A percentile compares a stretch with the other conserved stretches of the same genome.
Conservation (phyloP, 352 stramenopile genomes). For the Globisporangium yorkense region DNA sequence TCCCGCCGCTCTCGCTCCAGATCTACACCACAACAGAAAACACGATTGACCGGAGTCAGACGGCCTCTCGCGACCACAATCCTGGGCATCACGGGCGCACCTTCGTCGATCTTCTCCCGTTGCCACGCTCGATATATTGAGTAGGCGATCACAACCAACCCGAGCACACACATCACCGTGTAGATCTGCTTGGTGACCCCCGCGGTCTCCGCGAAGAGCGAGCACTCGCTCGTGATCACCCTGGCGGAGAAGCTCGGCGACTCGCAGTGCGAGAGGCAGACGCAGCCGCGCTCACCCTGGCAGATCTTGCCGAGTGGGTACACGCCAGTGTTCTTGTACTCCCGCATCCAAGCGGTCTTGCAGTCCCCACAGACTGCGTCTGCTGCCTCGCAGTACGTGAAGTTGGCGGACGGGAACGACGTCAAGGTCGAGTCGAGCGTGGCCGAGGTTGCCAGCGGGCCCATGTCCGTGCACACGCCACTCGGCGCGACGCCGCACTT, state of each 20-base stretch:
- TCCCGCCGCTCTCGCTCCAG: background rate
- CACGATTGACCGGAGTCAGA: background rate
- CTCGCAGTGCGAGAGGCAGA: constrained; percentile 17
- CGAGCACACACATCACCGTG: constrained; percentile 2
- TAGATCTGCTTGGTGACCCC: constrained; percentile 4
- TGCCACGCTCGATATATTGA: constrained; percentile 9
- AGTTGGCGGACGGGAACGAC: constrained; percentile 24
- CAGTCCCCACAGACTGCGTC: constrained; percentile 21
- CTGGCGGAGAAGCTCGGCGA: constrained; percentile 6
- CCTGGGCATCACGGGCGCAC: background rate
- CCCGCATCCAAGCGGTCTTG: constrained; percentile 15
- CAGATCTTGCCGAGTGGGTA: constrained; percentile 4
- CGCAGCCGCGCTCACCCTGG: constrained; percentile 15
- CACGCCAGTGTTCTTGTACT: constrained; percentile 15
- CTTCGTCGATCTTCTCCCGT: constrained; percentile 2
- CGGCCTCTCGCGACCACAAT: background rate
- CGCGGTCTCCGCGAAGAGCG: constrained; percentile 3
- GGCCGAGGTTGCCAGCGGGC: background rate
- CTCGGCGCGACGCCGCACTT: constrained; percentile 6
- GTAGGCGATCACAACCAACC: background rate
- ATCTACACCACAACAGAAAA: background rate
- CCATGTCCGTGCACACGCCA: constrained; percentile 5
- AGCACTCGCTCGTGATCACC: constrained; percentile 14
- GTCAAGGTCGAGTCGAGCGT: background rate
- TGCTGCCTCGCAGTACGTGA: constrained; percentile 23